Evolutionary conservation across 345 rosid species (phyloP), one percentile per base, ranked within the genome.

Genomic region (Psidium friedrichsthalianum): DNA sequence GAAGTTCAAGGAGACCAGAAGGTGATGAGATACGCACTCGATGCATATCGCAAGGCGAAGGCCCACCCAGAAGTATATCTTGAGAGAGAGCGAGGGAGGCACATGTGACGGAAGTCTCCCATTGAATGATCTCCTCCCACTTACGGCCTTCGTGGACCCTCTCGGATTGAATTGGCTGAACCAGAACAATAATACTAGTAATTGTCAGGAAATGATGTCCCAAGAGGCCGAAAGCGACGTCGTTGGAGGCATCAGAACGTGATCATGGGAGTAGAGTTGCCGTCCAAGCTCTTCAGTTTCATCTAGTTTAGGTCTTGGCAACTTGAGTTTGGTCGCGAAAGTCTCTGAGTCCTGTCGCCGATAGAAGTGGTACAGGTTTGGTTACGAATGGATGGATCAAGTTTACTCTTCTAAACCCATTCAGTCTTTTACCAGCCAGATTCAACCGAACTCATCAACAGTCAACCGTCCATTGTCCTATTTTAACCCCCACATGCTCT

Each of bases 121-220:
- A 55, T 85, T 55, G 36, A 85, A 85, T 55, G 86, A 85, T 40
- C 83, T 59, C 83, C 83, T 16, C 21, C 86, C n/a, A 32, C 56
- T 61, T 44, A 51, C 44, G 32, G 25, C 74, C 40, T 27, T 11
- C 13, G 81, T 59, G 85, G 80, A 84, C 56, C 85, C 85, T 29
- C 11, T 36, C 20, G 55, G 40, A 25, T 47, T 83, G 51, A 42
- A 44, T 53, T 5, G 14, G 42, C 4, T 3, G 76, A 29, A 29
- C 76, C 42, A 29, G 76, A 64, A 64, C 76, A 8, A 29, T 6
- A 29, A 29, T 10, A 49, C 11, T 10, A 69, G 32, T 32, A 69
- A 69, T 69, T 69, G 80, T 69, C 47, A 20, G 47, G 47, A 36
- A 32, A 42, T 1, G 25, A 42, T 0, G 25, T 69, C 80, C 80